Evolutionary conservation across 306 rosid genomes (phyloP).

Genomic region (Cucumis sativus): DNA sequence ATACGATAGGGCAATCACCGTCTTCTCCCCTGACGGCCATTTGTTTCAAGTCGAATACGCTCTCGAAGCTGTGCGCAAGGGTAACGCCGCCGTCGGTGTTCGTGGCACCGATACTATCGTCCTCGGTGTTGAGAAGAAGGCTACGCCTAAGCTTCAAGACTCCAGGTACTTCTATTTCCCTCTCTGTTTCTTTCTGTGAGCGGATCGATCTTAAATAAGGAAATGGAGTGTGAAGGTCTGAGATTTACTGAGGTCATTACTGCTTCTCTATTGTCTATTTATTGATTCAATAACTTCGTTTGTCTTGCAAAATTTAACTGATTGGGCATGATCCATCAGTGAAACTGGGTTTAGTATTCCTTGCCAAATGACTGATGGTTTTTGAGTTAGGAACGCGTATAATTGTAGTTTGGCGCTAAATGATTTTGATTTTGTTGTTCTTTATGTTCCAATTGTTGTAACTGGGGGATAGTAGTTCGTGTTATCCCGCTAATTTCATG

Average conservation of each 20-base stretch:
- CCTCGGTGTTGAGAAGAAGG: constrained; percentile 96
- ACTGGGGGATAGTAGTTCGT: background rate
- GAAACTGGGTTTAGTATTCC: background rate
- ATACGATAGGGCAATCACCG: constrained; percentile 95
- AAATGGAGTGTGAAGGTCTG: background rate
- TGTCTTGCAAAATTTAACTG: background rate
- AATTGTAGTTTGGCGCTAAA: background rate
- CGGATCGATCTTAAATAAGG: background rate
- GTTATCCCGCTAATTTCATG: background rate
- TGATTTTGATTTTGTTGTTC: background rate
- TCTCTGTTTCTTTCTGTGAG: background rate
- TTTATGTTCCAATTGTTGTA: background rate
- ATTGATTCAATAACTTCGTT: background rate
- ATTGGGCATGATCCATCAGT: background rate
- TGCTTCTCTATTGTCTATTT: background rate
- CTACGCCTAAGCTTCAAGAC: constrained; percentile 89
- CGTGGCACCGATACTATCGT: constrained; percentile 94
- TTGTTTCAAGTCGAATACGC: constrained; percentile 96
- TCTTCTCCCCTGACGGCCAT: constrained; percentile 95
- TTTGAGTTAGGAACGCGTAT: background rate
- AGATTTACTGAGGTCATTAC: background rate
- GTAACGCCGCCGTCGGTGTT: constrained; percentile 99
- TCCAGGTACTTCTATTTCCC: constrained; percentile 37
- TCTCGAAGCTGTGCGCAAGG: constrained; percentile 95
- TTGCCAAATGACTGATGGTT: background rate